Evolutionary conservation across 345 rosid species (phyloP), one percentile per base, ranked within the genome.

Genomic region (Bruguiera parviflora): DNA sequence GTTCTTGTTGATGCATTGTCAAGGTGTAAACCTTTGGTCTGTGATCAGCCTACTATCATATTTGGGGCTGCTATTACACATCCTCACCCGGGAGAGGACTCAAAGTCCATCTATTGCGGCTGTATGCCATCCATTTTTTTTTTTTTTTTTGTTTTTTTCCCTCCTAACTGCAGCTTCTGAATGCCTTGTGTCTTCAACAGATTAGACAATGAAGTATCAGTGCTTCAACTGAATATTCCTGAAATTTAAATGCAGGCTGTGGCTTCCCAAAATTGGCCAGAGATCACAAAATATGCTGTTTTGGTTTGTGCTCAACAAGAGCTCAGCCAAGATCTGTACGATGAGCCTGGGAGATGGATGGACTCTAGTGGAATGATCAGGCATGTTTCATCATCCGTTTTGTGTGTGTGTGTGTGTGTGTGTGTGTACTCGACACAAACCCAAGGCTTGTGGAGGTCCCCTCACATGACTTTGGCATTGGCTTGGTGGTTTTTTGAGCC

Each of bases 61-160:
- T 96, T 96, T 83, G 99, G 99, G 25, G 99, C 99, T 62, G 99
- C 92, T 82, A 98, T 96, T n/a, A 96, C 99, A 27, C 99, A 92
- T 77, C 99, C 99, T 58, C 98, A 92, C 68, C 98, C 98, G 20
- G 99, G 99, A 49, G 99, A 96, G 71, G 99, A 96, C 73, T 89
- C 99, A 15, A 15, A 92, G 97, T 79, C 99, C 99, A 19, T 96
- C 99, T 3, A 96, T 96, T 65, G 99, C 98, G 29, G 99, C 99
- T 61, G 99, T 96, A 87, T 70, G 84, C 73, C 46, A 1, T 68
- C 51, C n/a, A n/a, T n/a, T n/a, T n/a, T n/a, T n/a, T n/a, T n/a
- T n/a, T n/a, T n/a, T n/a, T 2, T 8, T 37, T 8, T 8, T 9
- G 8, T 37, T 37, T 8, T 8, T 8, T 37, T 0, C 32, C 32